Conservation (phyloP, 805 yeast genomes). For the Sugiyamaella smithiae region DNA sequence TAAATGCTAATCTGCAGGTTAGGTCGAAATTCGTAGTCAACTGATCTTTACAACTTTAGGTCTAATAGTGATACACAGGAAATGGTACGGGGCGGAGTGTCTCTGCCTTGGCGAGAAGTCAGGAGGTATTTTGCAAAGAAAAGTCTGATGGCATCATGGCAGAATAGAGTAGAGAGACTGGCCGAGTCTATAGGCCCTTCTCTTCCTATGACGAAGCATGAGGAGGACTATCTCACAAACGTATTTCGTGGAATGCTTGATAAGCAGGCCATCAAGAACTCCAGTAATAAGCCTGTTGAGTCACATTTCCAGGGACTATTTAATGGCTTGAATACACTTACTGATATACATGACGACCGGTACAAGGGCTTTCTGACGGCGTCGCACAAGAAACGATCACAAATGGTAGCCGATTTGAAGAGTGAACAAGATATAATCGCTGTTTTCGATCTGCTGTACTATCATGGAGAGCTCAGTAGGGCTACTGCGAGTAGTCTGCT, state of each 20-base stretch:
- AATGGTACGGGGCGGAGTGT: too few relatives aligned
- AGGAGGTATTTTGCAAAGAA: not conserved
- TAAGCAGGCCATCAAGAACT: slow-evolving; percentile 10
- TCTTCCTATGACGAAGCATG: slow-evolving; percentile 16
- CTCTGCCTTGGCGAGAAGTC: not conserved
- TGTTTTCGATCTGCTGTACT: slow-evolving; percentile 27
- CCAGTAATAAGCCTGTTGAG: slow-evolving; percentile 15
- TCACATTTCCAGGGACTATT: slow-evolving; percentile 23
- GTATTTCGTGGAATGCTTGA: slow-evolving; percentile 14
- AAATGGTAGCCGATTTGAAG: not conserved
- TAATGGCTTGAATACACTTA: slow-evolving; percentile 20
- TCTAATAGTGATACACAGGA: too few relatives aligned
- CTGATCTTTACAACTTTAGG: too few relatives aligned
- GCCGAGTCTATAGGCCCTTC: slow-evolving; percentile 16
- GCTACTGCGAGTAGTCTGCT: slow-evolving; percentile 26
- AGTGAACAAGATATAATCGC: slow-evolving; percentile 19
- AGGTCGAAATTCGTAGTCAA: too few relatives aligned
- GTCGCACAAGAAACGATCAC: not conserved
- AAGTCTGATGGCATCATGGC: not conserved
- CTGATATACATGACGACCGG: slow-evolving; percentile 1
- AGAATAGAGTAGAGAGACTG: slow-evolving; percentile 3
- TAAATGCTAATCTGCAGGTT: too few relatives aligned
- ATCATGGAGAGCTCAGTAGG: slow-evolving; percentile 27
- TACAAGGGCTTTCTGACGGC: not conserved
- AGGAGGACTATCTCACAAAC: slow-evolving; percentile 15